Base-by-base conservation (phyloP, 2,329 filamentous ascomycete genomes). In the Cytospora chrysosperma region DNA sequence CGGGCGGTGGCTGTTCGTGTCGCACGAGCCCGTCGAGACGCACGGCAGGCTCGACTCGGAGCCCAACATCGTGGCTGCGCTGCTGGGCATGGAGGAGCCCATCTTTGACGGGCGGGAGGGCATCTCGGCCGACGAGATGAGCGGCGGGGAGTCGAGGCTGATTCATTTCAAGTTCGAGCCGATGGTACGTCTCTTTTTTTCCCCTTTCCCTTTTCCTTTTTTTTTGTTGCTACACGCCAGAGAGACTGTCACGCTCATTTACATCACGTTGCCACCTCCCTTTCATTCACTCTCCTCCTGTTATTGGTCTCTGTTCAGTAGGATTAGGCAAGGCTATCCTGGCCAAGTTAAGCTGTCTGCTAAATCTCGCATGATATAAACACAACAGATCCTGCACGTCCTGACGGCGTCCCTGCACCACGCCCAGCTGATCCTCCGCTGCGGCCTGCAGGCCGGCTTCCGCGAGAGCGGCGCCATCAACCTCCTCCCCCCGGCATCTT, bases 101-200 rank as follows among this genome's bases (percentile, higher is more conserved):
- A 66, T 64, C 34, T 66, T 64, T 34, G 62, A 61, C 40, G 64
- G 62, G 15, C 58, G 49, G 24, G 68, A 67, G 30, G 67, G 67
- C 53, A 65, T 61, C 32, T 63, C 60, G 37, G 58, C 62, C 12
- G 63, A 64, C 4, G 66, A 65, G 43, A 56, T 63, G 69, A 70
- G 61, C 64, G 73, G 67, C 61, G 71, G 69, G 58, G 73, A 73
- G 62, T 75, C 77, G 70, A 80, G 84, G 71, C 76, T 85, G 74
- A 82, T 97, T 57, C 92, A 94, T 75, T 91, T 97, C 77, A 95
- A 96, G 75, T 97, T 96, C 72, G 93, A 97, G 74, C 92, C 93
- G 5, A 93, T 97, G 92, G 93, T 96, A 82, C 73, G 87, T 73
- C 43, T 26, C n/a, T 9, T 21, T 8, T 27, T 50, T 37, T 5